phyloP scores from a whole-genome alignment of 1,284 basidiomycete genomes.

The Tilletia indica region DNA sequence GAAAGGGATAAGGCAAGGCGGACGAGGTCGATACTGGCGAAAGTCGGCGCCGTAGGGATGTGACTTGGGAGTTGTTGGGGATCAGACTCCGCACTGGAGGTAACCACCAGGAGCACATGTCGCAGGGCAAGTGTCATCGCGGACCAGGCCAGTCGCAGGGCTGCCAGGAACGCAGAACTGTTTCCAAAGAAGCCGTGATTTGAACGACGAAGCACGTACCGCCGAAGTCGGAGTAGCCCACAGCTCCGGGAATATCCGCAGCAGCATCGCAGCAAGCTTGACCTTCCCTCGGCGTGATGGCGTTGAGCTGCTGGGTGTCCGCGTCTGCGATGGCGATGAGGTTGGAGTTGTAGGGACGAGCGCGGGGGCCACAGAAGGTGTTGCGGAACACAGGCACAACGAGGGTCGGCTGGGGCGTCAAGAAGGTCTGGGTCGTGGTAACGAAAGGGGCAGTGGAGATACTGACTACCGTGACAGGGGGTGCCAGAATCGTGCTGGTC shows the following conservation, averaged over 20 bases:
- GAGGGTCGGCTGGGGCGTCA: slow-evolving; percentile 9
- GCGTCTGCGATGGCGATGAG: not conserved
- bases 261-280: not conserved
- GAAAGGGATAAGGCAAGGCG: no score
- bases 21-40: no score
- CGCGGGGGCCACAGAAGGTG: not conserved
- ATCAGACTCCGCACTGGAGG: no score
- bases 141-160: not conserved
- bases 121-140: no score
- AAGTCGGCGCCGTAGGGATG: no score
- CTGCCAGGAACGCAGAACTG: not conserved
- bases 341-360: not conserved
- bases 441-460: not conserved
- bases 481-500: not conserved
- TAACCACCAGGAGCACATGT: no score
- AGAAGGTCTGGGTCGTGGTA: not conserved
- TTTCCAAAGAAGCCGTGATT: not conserved
- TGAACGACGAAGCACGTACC: not conserved
- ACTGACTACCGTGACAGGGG: not conserved
- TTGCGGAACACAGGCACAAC: not conserved
- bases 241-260: not conserved
- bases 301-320: not conserved
- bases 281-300: not conserved
- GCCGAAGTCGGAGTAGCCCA: not conserved
- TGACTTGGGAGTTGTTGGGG: no score